These are phyloP conservation scores for Ophiostoma piceae DNA, from an alignment of 2,329 filamentous ascomycete species.

Conservation along the genomic window DNA sequence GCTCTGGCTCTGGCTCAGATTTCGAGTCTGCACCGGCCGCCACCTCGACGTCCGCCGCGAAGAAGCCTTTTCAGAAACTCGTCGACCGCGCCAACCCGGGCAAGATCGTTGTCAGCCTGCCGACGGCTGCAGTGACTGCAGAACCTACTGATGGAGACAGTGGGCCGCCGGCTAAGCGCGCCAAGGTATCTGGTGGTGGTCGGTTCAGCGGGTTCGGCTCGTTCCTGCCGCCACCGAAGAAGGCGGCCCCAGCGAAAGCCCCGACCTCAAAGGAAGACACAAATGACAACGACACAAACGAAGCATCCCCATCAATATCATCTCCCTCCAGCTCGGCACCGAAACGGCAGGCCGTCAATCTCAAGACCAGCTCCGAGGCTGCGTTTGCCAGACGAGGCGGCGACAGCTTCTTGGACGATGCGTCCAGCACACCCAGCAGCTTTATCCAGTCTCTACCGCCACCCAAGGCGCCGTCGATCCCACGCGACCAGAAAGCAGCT, in stretches of 20 bases:
- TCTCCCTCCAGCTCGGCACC: conserved; percentile 34
- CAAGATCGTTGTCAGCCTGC: conserved; percentile 78
- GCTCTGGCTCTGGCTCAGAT: conserved; percentile 55
- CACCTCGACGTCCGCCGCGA: conserved; percentile 35
- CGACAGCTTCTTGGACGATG: background rate
- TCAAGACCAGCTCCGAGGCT: conserved; percentile 79
- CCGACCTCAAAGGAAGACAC: conserved; percentile 28
- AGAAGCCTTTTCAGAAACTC: conserved; percentile 70
- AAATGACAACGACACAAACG: background rate
- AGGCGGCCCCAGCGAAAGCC: conserved; percentile 37
- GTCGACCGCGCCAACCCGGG: conserved; percentile 74
- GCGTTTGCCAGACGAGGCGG: conserved; percentile 60
- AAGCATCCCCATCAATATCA: background rate
- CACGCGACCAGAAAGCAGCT: conserved; percentile 53
- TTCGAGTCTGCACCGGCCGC: conserved; percentile 30
- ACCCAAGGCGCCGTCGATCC: conserved; percentile 46
- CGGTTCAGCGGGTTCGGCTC: conserved; percentile 79
- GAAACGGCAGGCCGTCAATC: conserved; percentile 55
- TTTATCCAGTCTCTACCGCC: conserved; percentile 35
- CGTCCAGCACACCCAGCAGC: conserved; percentile 24
- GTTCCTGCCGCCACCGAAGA: conserved; percentile 79
- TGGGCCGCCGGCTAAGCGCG: conserved; percentile 66
- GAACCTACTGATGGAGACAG: conserved; percentile 33
- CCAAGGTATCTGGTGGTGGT: conserved; percentile 48
- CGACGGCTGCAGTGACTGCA: conserved; percentile 39